Base-by-base conservation (phyloP, 495 filamentous ascomycete genomes). In the Penicillium arizonense region DNA sequence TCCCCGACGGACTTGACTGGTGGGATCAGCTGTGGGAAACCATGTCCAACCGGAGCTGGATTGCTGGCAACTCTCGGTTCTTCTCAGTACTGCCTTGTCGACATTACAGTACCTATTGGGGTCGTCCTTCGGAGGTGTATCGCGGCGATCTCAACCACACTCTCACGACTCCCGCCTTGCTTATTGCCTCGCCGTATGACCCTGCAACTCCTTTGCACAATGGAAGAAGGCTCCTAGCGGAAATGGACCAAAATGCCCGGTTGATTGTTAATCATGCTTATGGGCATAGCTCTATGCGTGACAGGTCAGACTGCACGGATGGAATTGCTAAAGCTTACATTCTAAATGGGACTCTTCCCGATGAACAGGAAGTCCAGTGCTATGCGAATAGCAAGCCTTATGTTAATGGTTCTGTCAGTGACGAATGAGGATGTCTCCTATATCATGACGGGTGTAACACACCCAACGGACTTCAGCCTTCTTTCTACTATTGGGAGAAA, bases 121-220 rank as follows among this genome's bases (percentile, higher is more conserved):
- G n/a, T 12, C n/a, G 6, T 2, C 45, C 58, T 18, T 37, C 58
- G 3, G 58, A 61, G 36, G 58, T 57, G 39, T 61, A 61, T 33
- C 53, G 53, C 10, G 58, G 58, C 1, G 58, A 56, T 44, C 50
- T 61, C 1, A 57, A 61, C n/a, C 23, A 57, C 30, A 61, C 58
- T 23, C 50, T 61, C 28, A 61, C 47, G 28, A 61, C 49, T 0
- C 58, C 53, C 9, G 24, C 18, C 13, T 37, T 61, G 0, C 46
- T 61, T 20, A 53, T 61, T 21, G 49, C 58, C 12, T 50, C 49
- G 0, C 10, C 58, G 12, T 61, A 57, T 47, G 58, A 61, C 13
- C 58, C 53, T 28, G 58, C 58, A 18, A 61, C 58, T 1, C 58
- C 58, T 0, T 30, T 61, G 16, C 53, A 49, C 3, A 61, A 61